Conservation (phyloP, 768 basidiomycete genomes). For the Mycena maculata region DNA sequence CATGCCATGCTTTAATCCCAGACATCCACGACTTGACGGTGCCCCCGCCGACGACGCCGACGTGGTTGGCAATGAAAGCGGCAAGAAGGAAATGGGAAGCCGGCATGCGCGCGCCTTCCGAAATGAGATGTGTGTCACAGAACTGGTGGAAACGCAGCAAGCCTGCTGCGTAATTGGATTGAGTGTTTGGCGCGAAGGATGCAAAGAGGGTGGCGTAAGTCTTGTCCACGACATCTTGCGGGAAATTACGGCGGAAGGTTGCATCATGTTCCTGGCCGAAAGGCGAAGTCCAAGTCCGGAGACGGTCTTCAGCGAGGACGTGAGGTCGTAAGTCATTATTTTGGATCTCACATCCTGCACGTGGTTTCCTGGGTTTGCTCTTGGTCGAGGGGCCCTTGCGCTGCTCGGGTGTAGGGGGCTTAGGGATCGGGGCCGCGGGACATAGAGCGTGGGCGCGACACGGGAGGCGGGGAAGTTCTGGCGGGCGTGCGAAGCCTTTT, state of each 20-base stretch:
- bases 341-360: not conserved
- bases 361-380: not conserved
- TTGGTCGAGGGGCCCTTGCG: too few species aligned
- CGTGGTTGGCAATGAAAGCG: slow-evolving; percentile 40
- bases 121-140: slow-evolving; percentile 45
- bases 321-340: slow-evolving; percentile 30
- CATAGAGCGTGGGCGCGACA: slow-evolving; percentile 3
- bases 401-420: not conserved
- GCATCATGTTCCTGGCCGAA: not conserved
- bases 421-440: too few species aligned
- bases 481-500: not conserved
- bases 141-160: slow-evolving; percentile 51
- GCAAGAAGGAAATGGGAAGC: slow-evolving; percentile 45
- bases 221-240: slow-evolving; percentile 10
- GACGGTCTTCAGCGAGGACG: slow-evolving; percentile 36
- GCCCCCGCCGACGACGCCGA: slow-evolving; percentile 30
- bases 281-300: not conserved
- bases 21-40: slow-evolving; percentile 50
- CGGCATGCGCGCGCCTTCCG: slow-evolving; percentile 46
- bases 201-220: slow-evolving; percentile 17
- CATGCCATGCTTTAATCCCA: slow-evolving; percentile 51
- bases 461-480: not conserved
- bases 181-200: slow-evolving; percentile 38
- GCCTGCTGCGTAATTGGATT: slow-evolving; percentile 48
- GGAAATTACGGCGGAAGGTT: slow-evolving; percentile 22